Conservation (phyloP, 2,329 filamentous ascomycete species). For the Cladosporium sp. region DNA sequence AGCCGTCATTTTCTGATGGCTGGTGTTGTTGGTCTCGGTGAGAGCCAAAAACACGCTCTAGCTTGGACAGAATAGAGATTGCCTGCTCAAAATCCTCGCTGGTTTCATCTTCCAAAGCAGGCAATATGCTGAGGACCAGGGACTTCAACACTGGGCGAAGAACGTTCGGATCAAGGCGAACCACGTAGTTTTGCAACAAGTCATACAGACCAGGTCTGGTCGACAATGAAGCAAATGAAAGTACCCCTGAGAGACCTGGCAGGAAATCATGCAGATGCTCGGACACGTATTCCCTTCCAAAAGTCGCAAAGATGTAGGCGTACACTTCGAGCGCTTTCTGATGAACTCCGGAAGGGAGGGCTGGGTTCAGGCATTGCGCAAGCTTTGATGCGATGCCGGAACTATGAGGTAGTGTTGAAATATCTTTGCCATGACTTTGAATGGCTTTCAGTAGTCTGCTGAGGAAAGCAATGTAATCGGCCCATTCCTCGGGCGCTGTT, state of each 20-base stretch:
- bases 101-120: slow-evolving; percentile 90
- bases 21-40: slow-evolving; percentile 25
- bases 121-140: slow-evolving; percentile 81
- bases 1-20: slow-evolving; percentile 53
- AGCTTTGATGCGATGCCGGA: slow-evolving; percentile 80
- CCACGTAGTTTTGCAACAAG: slow-evolving; percentile 75
- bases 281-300: slow-evolving; percentile 63
- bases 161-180: slow-evolving; percentile 64
- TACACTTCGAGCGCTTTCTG: slow-evolving; percentile 97
- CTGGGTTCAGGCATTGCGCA: slow-evolving; percentile 91
- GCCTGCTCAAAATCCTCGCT: slow-evolving; percentile 96
- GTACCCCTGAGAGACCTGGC: slow-evolving; percentile 79
- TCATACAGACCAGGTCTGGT: slow-evolving; percentile 83
- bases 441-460: slow-evolving; percentile 88
- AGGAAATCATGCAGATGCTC: slow-evolving; percentile 83
- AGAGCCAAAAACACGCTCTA: slow-evolving; percentile 63
- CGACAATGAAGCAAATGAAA: slow-evolving; percentile 91
- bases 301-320: slow-evolving; percentile 77
- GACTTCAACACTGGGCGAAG: slow-evolving; percentile 87
- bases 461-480: slow-evolving; percentile 97
- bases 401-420: slow-evolving; percentile 75
- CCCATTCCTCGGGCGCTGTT: slow-evolving; percentile 94
- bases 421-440: slow-evolving; percentile 74
- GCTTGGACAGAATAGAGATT: slow-evolving; percentile 69
- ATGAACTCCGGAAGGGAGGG: slow-evolving; percentile 90